A percentile compares a stretch with the other conserved stretches of the same genome.
Evolutionary conservation across 2,329 filamentous ascomycete species (phyloP).

Genomic region (Cladophialophora yegresii): DNA sequence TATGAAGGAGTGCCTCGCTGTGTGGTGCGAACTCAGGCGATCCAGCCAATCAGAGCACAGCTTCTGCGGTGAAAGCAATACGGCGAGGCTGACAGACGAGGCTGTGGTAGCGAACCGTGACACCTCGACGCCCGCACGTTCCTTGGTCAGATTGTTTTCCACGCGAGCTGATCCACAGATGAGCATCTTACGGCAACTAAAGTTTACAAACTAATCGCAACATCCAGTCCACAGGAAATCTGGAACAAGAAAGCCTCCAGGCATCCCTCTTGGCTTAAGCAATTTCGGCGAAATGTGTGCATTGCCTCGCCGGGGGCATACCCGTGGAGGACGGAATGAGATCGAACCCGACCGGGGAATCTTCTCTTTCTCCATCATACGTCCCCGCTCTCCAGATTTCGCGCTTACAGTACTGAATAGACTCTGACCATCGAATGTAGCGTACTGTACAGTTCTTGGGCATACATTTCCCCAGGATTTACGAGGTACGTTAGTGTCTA

Average conservation of each 20-base stretch:
- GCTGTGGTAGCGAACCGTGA: too few species aligned
- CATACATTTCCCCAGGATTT: not conserved
- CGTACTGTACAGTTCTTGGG: too few species aligned
- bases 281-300: conserved; percentile 1
- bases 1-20: too few species aligned
- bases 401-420: not conserved
- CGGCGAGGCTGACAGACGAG: too few species aligned
- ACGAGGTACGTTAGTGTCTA: conserved; percentile 2
- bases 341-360: not conserved
- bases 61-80: too few species aligned
- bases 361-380: conserved; percentile 4
- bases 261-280: not conserved
- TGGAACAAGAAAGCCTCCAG: not conserved
- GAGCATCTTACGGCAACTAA: conserved; percentile 3
- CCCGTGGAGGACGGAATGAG: not conserved
- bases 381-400: not conserved
- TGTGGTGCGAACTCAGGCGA: too few species aligned
- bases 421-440: not conserved
- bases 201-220: conserved; percentile 5
- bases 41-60: too few species aligned
- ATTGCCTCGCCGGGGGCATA: not conserved
- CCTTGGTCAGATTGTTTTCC: not conserved
- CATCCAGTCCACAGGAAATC: conserved; percentile 6
- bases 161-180: conserved; percentile 1
- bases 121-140: not conserved